Evolutionary conservation across 2,329 filamentous ascomycete species (phyloP).

Genomic region (Tolypocladium tropicale): DNA sequence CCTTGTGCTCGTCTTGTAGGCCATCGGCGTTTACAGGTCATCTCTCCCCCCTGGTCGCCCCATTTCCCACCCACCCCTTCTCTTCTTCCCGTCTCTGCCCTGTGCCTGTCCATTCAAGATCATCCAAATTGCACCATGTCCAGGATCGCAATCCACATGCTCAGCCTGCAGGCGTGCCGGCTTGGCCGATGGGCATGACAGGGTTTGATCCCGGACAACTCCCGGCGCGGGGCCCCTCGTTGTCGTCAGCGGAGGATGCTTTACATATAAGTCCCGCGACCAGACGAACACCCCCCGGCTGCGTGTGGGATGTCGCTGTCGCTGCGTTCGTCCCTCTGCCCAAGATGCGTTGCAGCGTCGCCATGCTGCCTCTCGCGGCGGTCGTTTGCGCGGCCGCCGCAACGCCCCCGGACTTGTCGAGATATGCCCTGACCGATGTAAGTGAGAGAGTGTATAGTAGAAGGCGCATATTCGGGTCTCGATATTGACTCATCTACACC

Average conservation of each 20-base stretch:
- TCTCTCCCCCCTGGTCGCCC: too few relatives aligned
- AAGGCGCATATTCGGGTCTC: not conserved
- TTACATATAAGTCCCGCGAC: not conserved
- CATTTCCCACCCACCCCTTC: too few relatives aligned
- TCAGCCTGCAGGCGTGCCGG: not conserved
- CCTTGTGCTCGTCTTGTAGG: not conserved
- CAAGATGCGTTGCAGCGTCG: not conserved
- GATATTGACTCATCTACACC: not conserved
- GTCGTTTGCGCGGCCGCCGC: not conserved
- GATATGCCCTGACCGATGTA: slow-evolving; percentile 25
- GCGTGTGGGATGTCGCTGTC: not conserved
- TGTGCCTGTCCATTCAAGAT: not conserved
- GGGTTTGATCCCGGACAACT: not conserved
- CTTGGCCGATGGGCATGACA: not conserved
- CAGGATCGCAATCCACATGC: not conserved
- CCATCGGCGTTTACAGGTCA: not conserved
- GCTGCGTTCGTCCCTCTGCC: not conserved
- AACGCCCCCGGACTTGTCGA: slow-evolving; percentile 13
- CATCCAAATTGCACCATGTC: not conserved
- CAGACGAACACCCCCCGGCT: not conserved
- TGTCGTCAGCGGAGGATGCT: not conserved
- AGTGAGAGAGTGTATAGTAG: slow-evolving; percentile 4
- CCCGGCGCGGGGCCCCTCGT: not conserved
- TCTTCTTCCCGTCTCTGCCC: too few relatives aligned
- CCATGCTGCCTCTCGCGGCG: not conserved